Percentiles rank a stretch among this genome's conserved stretches.
Conservation (phyloP, 1,284 basidiomycete species). For the Tetrapyrgos nigripes region DNA sequence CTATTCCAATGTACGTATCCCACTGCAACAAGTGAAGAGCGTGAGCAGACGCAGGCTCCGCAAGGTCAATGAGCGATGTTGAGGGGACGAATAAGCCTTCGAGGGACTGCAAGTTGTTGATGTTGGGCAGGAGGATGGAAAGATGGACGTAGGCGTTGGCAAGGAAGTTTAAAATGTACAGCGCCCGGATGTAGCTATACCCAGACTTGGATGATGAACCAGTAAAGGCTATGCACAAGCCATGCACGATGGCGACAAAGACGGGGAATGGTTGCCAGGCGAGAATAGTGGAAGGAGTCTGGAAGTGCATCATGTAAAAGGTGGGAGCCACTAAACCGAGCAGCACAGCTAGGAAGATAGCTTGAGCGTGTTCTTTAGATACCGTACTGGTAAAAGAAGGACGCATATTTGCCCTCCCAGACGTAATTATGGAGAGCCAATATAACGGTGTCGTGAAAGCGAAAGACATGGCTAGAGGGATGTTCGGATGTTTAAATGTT, state of each 20-base stretch:
- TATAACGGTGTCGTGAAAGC: conserved; percentile 48
- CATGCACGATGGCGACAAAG: conserved; percentile 36
- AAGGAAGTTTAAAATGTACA: conserved; percentile 10
- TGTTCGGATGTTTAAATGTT: no score
- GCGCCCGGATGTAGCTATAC: conserved; percentile 4
- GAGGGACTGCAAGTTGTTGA: background rate
- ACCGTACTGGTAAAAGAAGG: conserved; percentile 23
- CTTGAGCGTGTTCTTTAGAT: conserved; percentile 48
- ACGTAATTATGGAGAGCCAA: conserved; percentile 46
- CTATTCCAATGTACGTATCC: conserved; percentile 16
- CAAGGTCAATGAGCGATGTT: background rate
- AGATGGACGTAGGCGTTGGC: conserved; percentile 9
- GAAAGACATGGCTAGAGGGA: conserved; percentile 37
- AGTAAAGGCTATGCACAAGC: conserved; percentile 29
- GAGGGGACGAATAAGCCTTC: conserved; percentile 15
- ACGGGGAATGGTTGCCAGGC: conserved; percentile 55
- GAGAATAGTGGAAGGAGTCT: conserved; percentile 42
- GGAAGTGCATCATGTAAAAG: conserved; percentile 37
- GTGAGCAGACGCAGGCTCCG: background rate
- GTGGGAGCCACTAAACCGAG: conserved; percentile 45
- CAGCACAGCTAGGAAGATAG: conserved; percentile 46
- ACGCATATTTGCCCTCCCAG: conserved; percentile 30
- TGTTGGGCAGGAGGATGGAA: conserved; percentile 3
- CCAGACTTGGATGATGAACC: conserved; percentile 12
- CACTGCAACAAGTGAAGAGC: conserved; percentile 17